Percentiles rank a stretch among this genome's conserved stretches.
Conservation (phyloP, 2,329 filamentous ascomycete species). For the Trichophyton schoenleinii region DNA sequence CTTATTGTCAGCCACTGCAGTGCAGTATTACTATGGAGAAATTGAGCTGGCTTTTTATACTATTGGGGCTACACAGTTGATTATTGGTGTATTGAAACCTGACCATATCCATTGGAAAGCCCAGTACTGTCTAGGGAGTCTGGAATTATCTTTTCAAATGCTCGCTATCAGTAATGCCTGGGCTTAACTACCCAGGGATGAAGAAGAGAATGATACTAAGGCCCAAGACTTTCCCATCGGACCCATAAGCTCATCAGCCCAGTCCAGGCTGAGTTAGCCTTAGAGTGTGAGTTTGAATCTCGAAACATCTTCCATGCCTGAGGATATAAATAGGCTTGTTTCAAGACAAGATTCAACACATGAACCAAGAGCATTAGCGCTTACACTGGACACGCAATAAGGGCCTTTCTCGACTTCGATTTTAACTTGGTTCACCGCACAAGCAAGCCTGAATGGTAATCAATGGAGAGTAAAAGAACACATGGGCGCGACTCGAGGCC, state of each 20-base stretch:
- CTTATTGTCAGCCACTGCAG: no score
- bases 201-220: not conserved
- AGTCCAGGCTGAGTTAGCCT: no score
- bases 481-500: not conserved
- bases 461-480: not conserved
- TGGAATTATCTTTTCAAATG: not conserved
- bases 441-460: not conserved
- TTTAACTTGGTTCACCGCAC: not conserved
- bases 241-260: not conserved
- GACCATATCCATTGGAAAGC: no score
- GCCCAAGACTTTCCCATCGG: not conserved
- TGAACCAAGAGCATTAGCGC: not conserved
- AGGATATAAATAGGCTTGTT: not conserved
- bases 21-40: no score
- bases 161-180: not conserved
- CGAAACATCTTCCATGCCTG: not conserved
- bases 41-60: no score
- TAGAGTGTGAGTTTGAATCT: not conserved
- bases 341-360: not conserved
- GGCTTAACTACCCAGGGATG: not conserved
- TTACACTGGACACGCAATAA: not conserved
- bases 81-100: no score
- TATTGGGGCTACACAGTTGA: no score
- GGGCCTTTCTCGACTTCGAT: not conserved
- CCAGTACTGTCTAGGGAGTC: not conserved